Evolutionary conservation across 1,139 yeast species (phyloP), one percentile per base, ranked within the genome.

Genomic region (Blastobotrys petasosporus): DNA sequence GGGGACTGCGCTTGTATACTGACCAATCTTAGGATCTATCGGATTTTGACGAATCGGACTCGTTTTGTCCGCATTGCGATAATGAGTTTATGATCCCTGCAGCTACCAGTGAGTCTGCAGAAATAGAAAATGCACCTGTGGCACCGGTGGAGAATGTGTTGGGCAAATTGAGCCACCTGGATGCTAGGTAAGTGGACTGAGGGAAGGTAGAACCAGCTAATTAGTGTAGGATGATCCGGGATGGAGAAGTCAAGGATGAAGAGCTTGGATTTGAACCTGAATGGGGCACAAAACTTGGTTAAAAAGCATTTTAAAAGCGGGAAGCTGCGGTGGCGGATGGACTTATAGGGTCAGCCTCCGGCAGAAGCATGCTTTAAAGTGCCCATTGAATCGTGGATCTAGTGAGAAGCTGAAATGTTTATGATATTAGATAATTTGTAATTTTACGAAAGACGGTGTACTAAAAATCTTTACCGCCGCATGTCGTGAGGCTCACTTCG

Each of bases 31-130:
- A 56, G 56, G 66, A 64, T 41, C 48, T 64, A 40, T 49, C 60
- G 3, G 69, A 65, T 39, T 66, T 64, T 37, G 70, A 66, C 46
- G 69, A 66, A 39, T 23, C 45, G 25, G 70, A 66, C 47, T 61
- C 65, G 32, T 66, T 55, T 52, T 66, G 70, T 39, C 70, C 70
- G 2, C 60, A 64, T 50, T 66, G 70, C 45, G 70, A 66, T 45
- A 65, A 63, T 51, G 68, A 63, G 51, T 68, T 56, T 49, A 56
- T 61, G 52, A 58, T 63, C 39, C 65, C 64, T 1, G 60, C 61
- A 2, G 55, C 50, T 32, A 52, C 58, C 6, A 54, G 51, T n/a
- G 55, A 50, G 28, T 47, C 51, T 8, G 34, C 41, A 25, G 46
- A 46, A 23, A 46, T 39, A n/a, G 50, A 42, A 12, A 33, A 37